Conservation (phyloP, 352 stramenopile genomes). For the Pseudoperonospora humuli region DNA sequence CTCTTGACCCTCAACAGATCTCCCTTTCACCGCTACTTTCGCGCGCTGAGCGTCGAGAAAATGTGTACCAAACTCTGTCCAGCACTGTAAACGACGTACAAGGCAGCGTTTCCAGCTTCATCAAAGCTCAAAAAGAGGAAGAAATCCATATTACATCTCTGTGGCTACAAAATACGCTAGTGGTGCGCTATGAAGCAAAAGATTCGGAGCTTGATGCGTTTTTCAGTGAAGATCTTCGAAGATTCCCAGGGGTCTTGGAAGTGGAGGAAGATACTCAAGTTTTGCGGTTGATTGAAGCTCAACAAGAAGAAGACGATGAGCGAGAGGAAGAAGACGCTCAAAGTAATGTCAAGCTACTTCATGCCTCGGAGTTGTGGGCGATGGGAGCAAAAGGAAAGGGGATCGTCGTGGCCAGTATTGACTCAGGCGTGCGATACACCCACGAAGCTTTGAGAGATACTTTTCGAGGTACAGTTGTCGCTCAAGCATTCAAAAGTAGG, state of each 20-base stretch:
- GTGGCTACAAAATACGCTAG: constrained; percentile 56
- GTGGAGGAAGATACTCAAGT: constrained; percentile 33
- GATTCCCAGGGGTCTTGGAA: constrained; percentile 33
- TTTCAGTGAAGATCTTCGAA: constrained; percentile 19
- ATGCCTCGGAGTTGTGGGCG: constrained; percentile 45
- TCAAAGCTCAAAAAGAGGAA: constrained; percentile 10
- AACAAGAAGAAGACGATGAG: constrained; percentile 6
- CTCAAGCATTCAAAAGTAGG: background rate
- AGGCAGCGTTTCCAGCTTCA: constrained; percentile 15
- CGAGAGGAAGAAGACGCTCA: constrained; percentile 11
- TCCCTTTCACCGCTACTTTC: background rate
- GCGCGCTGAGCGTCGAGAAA: constrained; percentile 12
- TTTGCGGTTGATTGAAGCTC: constrained; percentile 14
- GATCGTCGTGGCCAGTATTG: constrained; percentile 60
- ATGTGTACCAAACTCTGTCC: constrained; percentile 12
- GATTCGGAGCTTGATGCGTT: constrained; percentile 4
- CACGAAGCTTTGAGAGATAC: constrained; percentile 40
- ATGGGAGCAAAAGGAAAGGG: constrained; percentile 26
- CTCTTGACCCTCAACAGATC: constrained; percentile 5
- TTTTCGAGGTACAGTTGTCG: constrained; percentile 34
- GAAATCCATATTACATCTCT: constrained; percentile 21
- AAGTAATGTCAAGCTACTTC: constrained; percentile 40
- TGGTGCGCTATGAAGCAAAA: constrained; percentile 22
- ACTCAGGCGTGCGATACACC: constrained; percentile 63
- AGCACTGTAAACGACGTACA: constrained; percentile 14